A percentile compares a stretch with the other conserved stretches of the same genome.
Evolutionary conservation across 371 early-diverging fungal species (phyloP).

Genomic region (Mortierella sp.): DNA sequence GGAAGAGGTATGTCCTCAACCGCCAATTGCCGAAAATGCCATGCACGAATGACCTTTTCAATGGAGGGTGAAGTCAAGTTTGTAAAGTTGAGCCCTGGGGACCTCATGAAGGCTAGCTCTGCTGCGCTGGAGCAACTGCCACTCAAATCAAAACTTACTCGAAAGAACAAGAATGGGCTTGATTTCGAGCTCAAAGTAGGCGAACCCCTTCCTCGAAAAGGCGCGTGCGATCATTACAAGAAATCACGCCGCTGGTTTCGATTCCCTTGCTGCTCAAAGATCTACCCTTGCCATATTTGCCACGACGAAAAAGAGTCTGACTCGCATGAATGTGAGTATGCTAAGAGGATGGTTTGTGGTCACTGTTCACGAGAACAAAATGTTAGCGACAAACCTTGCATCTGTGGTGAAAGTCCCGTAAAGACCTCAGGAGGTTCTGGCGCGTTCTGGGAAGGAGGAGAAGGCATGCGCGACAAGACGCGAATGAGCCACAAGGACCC

Average conservation of each 20-base stretch:
- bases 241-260: slow-evolving; percentile 97
- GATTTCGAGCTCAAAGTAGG: slow-evolving; percentile 45
- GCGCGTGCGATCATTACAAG: slow-evolving; percentile 94
- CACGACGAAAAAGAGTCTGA: slow-evolving; percentile 90
- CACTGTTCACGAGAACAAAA: slow-evolving; percentile 90
- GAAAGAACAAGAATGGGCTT: slow-evolving; percentile 22
- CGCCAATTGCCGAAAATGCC: slow-evolving; percentile 69
- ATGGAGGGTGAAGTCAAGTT: slow-evolving; percentile 63
- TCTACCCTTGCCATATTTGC: slow-evolving; percentile 95
- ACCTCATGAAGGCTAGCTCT: slow-evolving; percentile 31
- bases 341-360: slow-evolving; percentile 94
- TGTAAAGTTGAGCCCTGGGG: slow-evolving; percentile 60
- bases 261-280: slow-evolving; percentile 93
- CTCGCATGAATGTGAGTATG: slow-evolving; percentile 60
- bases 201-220: slow-evolving; percentile 83
- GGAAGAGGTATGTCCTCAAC: slow-evolving; percentile 46
- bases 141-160: slow-evolving; percentile 23
- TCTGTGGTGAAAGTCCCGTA: slow-evolving; percentile 82
- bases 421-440: slow-evolving; percentile 59
- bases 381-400: slow-evolving; percentile 67
- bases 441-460: slow-evolving; percentile 98
- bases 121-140: slow-evolving; percentile 32
- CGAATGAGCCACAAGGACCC: slow-evolving; percentile 85
- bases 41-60: slow-evolving; percentile 36
- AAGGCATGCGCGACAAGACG: slow-evolving; percentile 86